Base-by-base conservation (phyloP, 768 basidiomycete species). In the Hygrophorus pudorinus region DNA sequence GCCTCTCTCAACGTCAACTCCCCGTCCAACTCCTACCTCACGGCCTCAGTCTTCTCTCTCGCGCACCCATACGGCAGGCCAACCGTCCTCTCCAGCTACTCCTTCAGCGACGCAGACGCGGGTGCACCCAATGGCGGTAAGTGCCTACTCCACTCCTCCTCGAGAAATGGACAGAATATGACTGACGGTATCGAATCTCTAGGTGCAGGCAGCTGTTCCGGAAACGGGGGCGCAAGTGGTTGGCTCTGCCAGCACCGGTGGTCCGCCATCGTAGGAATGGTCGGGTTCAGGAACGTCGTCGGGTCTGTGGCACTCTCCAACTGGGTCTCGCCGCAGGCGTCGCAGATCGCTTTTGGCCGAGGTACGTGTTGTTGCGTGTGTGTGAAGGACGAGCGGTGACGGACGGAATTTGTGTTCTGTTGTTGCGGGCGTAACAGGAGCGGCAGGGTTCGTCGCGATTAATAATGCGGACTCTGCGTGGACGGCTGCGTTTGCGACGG, bases 161-260 rank as follows among this genome's bases (percentile, higher is more conserved):
- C 7, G 24, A 3, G 24, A 24, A 24, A 3, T 24, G 4, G 3
- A 3, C 24, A 18, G 24, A 41, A 20, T 20, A 9, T 42, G 41
- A 29, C 21, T 24, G 16, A 17, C 38, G 9, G 9, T 39, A 24
- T 24, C 24, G 24, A 24, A 24, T 24, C 24, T 24, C 24, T 10
- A 72, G 73, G 66, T 29, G 41, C 57, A 2, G 78, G 76, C 27
- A 68, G 73, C 1, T 82, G 79, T 52, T 65, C 65, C 4, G 61
- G 62, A 0, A 73, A 58, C 13, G 69, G 67, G 8, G 79, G 77
- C 2, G 56, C 63, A n/a, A 66, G 65, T n/a, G 76, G 78, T 1
- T 81, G 78, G 78, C 60, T 76, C 29, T 81, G 79, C 54, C 79
- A 83, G 52, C 80, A 83, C 50, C 74, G 80, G 4, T 78, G 68